Evolutionary conservation across 176 grass and related monocot species (phyloP), one percentile per base, ranked within the genome.

Genomic region (Triticum monococcum): DNA sequence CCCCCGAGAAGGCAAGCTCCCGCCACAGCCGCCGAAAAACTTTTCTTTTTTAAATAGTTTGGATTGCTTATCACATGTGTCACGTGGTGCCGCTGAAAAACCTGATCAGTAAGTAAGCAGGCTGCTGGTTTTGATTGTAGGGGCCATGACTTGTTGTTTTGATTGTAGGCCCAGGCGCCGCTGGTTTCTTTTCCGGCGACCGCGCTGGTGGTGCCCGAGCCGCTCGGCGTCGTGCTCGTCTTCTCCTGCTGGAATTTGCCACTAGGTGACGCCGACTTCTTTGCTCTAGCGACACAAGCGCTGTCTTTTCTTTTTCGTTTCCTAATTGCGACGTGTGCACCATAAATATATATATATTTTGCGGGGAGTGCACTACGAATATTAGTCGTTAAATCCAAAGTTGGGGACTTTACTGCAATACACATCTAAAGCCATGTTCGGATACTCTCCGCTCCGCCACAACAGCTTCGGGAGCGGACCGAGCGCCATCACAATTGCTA

Each of bases 241-340:
- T 91, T 94, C 83, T 91, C 96, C 64, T 87, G 84, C 87, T 98
- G 96, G 92, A 98, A 98, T 35, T 83, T 91, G 33, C 96, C 92
- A 0, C 69, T 98, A 88, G 90, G 93, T 84, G 35, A 83, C 35
- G 43, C 12, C 25, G 4, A 81, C 30, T 52, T 50, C 4, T 76
- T 60, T 24, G 12, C 18, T 76, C 14, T 13, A 7, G 9, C 25
- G 1, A 6, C 72, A 75, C 3, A 48, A 28, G 26, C 45, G 78
- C 4, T 43, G 14, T 54, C 11, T 43, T 64, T 18, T 41, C 2
- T 18, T 80, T 2, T 4, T 14, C 37, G n/a, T 54, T 7, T 54
- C 16, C 6, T 54, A n/a, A 72, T 74, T 46, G 23, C 23, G n/a
- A 46, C n/a, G n/a, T 7, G 12, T 73, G 36, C 50, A 7, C 78